Evolutionary conservation across 1,139 yeast species (phyloP).

Genomic region (Scheffersomyces insectosa): DNA sequence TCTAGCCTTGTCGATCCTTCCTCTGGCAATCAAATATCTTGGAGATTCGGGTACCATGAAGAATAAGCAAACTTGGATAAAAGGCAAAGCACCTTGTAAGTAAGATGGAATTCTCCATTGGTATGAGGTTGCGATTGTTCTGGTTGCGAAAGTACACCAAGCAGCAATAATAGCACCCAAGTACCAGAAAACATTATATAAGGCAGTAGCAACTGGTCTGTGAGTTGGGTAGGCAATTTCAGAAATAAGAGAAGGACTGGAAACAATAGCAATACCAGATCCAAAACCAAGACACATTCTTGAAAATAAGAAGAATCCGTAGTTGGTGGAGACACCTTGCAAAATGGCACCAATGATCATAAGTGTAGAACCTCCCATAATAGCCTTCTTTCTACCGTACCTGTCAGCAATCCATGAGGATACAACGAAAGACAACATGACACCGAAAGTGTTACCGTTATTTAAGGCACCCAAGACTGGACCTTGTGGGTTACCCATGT

Average conservation of each 20-base stretch:
- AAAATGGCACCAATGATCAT: slow-evolving; percentile 22
- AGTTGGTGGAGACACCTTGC: slow-evolving; percentile 42
- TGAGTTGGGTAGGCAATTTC: slow-evolving; percentile 50
- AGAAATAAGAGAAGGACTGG: slow-evolving; percentile 41
- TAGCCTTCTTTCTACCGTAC: slow-evolving; percentile 41
- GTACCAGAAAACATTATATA: slow-evolving; percentile 45
- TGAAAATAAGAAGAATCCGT: slow-evolving; percentile 34
- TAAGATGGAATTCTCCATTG: slow-evolving; percentile 51
- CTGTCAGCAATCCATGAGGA: slow-evolving; percentile 39
- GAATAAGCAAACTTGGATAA: slow-evolving; percentile 24
- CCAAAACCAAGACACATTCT: slow-evolving; percentile 48
- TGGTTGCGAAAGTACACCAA: slow-evolving; percentile 52
- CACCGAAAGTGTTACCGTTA: slow-evolving; percentile 24
- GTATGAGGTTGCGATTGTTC: slow-evolving; percentile 24
- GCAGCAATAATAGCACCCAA: slow-evolving; percentile 59
- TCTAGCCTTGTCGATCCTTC: slow-evolving; percentile 37
- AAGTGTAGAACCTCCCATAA: slow-evolving; percentile 12
- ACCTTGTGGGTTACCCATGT: slow-evolving; percentile 20
- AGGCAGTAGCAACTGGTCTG: slow-evolving; percentile 45
- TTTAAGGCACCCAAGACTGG: slow-evolving; percentile 21
- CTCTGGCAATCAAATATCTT: slow-evolving; percentile 39
- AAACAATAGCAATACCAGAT: slow-evolving; percentile 33
- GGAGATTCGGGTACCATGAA: slow-evolving; percentile 50
- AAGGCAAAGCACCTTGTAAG: slow-evolving; percentile 42
- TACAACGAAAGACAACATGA: slow-evolving; percentile 24